A percentile compares a stretch with the other conserved stretches of the same genome.
Evolutionary conservation across 345 rosid genomes (phyloP).

Genomic region (Corchorus olitorius): DNA sequence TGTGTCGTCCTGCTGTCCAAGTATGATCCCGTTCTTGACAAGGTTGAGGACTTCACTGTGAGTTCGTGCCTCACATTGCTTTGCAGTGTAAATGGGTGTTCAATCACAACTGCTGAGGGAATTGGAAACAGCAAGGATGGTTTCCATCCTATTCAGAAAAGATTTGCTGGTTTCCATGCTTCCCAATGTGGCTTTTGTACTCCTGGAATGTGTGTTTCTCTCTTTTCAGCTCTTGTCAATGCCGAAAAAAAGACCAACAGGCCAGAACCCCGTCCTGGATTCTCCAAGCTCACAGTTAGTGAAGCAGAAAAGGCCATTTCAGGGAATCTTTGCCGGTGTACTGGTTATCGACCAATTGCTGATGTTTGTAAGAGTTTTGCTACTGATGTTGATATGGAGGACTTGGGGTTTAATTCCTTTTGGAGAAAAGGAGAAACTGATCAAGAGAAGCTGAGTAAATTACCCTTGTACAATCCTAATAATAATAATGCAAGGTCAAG

Average conservation of each 20-base stretch:
- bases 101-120: conserved; percentile 85
- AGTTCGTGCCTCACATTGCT: conserved; percentile 87
- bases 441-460: conserved; percentile 45
- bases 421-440: conserved; percentile 63
- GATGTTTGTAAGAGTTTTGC: conserved; percentile 93
- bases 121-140: conserved; percentile 75
- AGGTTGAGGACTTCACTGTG: conserved; percentile 57
- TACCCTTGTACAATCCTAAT: conserved; percentile 46
- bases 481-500: conserved; percentile 28
- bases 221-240: conserved; percentile 65
- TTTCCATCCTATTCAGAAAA: conserved; percentile 75
- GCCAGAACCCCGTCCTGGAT: conserved; percentile 48
- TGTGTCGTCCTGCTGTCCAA: conserved; percentile 71
- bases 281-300: conserved; percentile 60
- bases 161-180: conserved; percentile 81
- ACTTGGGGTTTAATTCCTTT: conserved; percentile 77
- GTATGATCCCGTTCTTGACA: conserved; percentile 49
- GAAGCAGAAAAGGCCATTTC: conserved; percentile 75
- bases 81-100: conserved; percentile 73
- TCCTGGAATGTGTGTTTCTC: conserved; percentile 97
- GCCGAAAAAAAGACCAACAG: conserved; percentile 52
- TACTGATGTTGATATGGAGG: conserved; percentile 82
- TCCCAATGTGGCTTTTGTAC: conserved; percentile 97
- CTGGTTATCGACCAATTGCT: conserved; percentile 85
- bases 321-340: conserved; percentile 89